These are phyloP conservation scores for Plantago major DNA, from an alignment of 257 asterid genomes.

Conservation along the genomic window DNA sequence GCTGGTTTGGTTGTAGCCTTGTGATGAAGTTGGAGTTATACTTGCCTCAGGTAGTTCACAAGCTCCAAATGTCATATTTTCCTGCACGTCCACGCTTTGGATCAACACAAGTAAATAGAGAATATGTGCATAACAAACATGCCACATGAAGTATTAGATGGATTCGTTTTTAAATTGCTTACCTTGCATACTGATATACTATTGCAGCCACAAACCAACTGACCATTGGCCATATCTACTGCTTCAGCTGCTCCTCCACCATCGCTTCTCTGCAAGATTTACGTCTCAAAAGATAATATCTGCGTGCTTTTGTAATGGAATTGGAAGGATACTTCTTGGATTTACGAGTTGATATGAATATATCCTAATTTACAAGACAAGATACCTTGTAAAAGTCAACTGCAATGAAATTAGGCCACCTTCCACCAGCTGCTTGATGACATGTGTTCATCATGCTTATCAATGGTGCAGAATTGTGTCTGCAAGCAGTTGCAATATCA, in stretches of 20 bases:
- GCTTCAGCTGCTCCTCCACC: constrained; percentile 94
- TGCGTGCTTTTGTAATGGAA: background rate
- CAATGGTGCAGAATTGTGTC: constrained; percentile 74
- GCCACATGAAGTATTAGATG: background rate
- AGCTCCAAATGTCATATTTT: constrained; percentile 53
- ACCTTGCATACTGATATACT: constrained; percentile 71
- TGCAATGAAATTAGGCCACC: constrained; percentile 94
- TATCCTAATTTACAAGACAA: background rate
- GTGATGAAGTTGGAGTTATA: constrained; percentile 28
- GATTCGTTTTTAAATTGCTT: background rate
- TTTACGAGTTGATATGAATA: too few relatives aligned
- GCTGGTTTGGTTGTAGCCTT: constrained; percentile 30
- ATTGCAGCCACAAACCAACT: constrained; percentile 75
- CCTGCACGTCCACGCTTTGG: constrained; percentile 32
- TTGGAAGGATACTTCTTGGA: too few relatives aligned
- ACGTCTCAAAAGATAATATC: background rate
- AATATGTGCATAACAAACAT: background rate
- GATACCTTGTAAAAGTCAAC: constrained; percentile 86
- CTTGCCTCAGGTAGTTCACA: constrained; percentile 52
- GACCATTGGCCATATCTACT: constrained; percentile 78
- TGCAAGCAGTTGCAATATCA: constrained; percentile 67
- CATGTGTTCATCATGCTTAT: constrained; percentile 75
- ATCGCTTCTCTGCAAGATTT: constrained; percentile 75
- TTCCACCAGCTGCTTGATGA: constrained; percentile 56
- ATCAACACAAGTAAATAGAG: background rate